These are phyloP conservation scores for Pinus taeda DNA, from an alignment of 75 land plant genomes.

Conservation along the genomic window DNA sequence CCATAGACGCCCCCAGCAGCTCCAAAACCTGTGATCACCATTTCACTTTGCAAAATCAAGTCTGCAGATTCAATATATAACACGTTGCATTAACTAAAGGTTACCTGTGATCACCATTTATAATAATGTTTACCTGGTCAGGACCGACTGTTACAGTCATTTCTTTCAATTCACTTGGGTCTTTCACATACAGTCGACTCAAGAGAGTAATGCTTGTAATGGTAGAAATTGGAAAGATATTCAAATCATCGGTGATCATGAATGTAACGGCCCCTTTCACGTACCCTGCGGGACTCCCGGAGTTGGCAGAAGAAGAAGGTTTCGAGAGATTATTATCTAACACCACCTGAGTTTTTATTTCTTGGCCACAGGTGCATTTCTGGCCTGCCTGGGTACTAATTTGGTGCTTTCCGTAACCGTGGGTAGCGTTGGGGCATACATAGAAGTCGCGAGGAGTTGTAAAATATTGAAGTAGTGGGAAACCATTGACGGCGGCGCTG, in stretches of 20 bases:
- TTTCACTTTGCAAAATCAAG: no score
- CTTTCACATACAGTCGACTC: slow-evolving; percentile 28
- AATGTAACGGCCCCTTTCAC: slow-evolving; percentile 45
- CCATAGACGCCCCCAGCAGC: no score
- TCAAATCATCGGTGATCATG: slow-evolving; percentile 49
- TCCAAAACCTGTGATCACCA: no score
- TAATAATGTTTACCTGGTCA: no score
- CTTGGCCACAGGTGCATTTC: not conserved
- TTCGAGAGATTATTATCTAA: no score
- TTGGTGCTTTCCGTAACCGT: not conserved
- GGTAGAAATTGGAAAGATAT: slow-evolving; percentile 35
- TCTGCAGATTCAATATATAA: no score
- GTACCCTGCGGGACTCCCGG: slow-evolving; percentile 9
- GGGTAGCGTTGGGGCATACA: not conserved
- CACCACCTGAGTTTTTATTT: not conserved
- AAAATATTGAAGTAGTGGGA: not conserved
- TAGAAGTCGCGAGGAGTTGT: not conserved
- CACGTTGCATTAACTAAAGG: no score
- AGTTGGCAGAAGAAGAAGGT: not conserved
- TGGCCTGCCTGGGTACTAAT: not conserved
- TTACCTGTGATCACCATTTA: no score
- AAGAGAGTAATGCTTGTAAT: slow-evolving; percentile 33
- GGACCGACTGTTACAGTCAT: no score
- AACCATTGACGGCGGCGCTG: not conserved
- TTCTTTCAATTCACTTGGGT: no score